These are phyloP conservation scores for Penicillium arizonense DNA, from an alignment of 495 filamentous ascomycete species.

Conservation along the genomic window DNA sequence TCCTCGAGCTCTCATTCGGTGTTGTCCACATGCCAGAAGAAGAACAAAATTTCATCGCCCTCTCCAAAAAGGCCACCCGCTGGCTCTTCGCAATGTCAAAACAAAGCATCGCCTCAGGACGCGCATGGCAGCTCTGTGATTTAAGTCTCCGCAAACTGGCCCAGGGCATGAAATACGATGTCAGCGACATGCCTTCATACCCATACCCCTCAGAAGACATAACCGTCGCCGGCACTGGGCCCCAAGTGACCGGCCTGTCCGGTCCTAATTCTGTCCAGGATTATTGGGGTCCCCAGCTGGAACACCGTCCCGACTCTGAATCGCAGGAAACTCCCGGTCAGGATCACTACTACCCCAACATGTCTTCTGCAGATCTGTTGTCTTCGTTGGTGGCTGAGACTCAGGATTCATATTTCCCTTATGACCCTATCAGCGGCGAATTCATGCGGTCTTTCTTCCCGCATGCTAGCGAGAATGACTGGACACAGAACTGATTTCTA, in stretches of 20 bases:
- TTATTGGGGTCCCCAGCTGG: constrained; percentile 10
- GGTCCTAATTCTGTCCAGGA: neutral
- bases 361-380: constrained; percentile 8
- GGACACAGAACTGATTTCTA: neutral
- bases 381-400: constrained; percentile 8
- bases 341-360: constrained; percentile 6
- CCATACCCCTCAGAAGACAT: constrained; percentile 22
- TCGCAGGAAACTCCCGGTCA: neutral
- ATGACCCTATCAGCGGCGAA: constrained; percentile 45
- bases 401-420: constrained; percentile 41
- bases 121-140: constrained; percentile 59
- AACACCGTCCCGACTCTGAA: constrained; percentile 4
- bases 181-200: constrained; percentile 35
- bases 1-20: constrained; percentile 61
- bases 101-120: constrained; percentile 52
- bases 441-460: constrained; percentile 50
- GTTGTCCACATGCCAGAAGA: constrained; percentile 53
- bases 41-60: constrained; percentile 42
- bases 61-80: constrained; percentile 52
- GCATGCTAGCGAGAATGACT: constrained; percentile 24
- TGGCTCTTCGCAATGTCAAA: constrained; percentile 57
- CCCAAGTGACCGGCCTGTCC: neutral
- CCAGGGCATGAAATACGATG: constrained; percentile 40
- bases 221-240: constrained; percentile 7
- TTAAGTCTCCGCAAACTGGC: constrained; percentile 39